Evolutionary conservation across 352 stramenopile species (phyloP), one percentile per base, ranked within the genome.

Genomic region (Poterioochromonas sp.): DNA sequence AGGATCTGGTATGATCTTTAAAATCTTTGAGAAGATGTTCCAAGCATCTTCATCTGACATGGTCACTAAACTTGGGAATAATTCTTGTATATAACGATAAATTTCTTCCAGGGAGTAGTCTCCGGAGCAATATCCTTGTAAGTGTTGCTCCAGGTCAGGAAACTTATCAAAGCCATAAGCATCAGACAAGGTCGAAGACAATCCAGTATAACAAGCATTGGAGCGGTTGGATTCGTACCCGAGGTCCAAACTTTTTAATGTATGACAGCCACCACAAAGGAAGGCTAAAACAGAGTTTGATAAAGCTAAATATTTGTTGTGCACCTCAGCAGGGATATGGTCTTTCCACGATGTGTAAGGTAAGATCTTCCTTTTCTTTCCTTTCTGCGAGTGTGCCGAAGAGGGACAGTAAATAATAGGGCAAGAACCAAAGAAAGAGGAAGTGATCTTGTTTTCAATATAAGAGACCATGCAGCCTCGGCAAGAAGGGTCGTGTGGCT

Each of bases 231-330:
- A 49, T 44, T 73, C 29, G 5, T 22, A 51, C 29, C 39, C 39
- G 40, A 74, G 2, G 26, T 58, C 37, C 29, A 74, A 39, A 26
- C 3, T 58, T 54, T 54, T 74, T 12, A 51, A 54, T 3, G 65
- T 34, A 39, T 74, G 39, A 54, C 65, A 74, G 3, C 65, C 65
- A 54, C 39, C 39, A 54, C 65, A 74, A 1, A 74, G 40, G 26
- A 74, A 54, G 35, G 65, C 37, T n/a, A 74, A 34, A 1, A 74
- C 2, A 26, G 39, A 54, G 1, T 35, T 37, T 12, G 65, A 34
- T n/a, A 51, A 34, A 15, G 37, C 32, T 8, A 26, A 22, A 54
- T 74, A 74, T 18, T 58, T 51, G 22, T 53, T 37, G 5, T 8
- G 1, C 0, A 74, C 15, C 11, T 58, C 41, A 18, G 18, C 29